phyloP scores from a whole-genome alignment of 2,329 filamentous ascomycete species.

The Fusarium fujikuroi region DNA sequence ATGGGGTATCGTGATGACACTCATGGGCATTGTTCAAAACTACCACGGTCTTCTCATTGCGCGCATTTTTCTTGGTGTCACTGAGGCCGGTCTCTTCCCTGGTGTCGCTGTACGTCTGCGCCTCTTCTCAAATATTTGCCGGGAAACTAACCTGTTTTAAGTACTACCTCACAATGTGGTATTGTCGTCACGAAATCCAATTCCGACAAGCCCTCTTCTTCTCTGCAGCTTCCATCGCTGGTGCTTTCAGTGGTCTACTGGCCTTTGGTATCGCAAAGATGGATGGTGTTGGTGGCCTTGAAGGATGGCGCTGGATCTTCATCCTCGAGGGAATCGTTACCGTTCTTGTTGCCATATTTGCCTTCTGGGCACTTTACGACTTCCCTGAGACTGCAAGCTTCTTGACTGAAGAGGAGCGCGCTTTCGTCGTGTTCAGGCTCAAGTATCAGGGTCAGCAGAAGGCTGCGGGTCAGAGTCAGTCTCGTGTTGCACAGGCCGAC shows the following conservation, averaged over 20 bases:
- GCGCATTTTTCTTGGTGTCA: constrained; percentile 71
- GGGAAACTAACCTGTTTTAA: constrained; percentile 15
- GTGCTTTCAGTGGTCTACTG: constrained; percentile 78
- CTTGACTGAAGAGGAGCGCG: constrained; percentile 75
- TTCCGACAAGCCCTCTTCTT: constrained; percentile 78
- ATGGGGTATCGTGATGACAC: constrained; percentile 61
- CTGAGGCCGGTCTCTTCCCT: constrained; percentile 74
- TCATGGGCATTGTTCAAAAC: constrained; percentile 64
- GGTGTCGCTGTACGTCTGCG: constrained; percentile 61
- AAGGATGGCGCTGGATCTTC: constrained; percentile 74
- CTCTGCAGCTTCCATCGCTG: constrained; percentile 81
- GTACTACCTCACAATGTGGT: constrained; percentile 69
- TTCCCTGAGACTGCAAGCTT: constrained; percentile 84
- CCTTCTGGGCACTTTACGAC: constrained; percentile 80
- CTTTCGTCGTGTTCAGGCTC: constrained; percentile 76
- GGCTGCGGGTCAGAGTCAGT: constrained; percentile 21
- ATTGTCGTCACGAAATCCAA: constrained; percentile 66
- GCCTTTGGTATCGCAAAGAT: constrained; percentile 77
- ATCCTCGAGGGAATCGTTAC: constrained; percentile 78
- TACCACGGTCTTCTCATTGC: constrained; percentile 60
- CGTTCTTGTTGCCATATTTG: constrained; percentile 71
- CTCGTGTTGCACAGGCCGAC: constrained; percentile 71
- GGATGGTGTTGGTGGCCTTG: constrained; percentile 69
- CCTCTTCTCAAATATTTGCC: background rate
- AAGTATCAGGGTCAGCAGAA: constrained; percentile 66